phyloP scores from a whole-genome alignment of 2,329 filamentous ascomycete species.

The Aspergillus sp. region DNA sequence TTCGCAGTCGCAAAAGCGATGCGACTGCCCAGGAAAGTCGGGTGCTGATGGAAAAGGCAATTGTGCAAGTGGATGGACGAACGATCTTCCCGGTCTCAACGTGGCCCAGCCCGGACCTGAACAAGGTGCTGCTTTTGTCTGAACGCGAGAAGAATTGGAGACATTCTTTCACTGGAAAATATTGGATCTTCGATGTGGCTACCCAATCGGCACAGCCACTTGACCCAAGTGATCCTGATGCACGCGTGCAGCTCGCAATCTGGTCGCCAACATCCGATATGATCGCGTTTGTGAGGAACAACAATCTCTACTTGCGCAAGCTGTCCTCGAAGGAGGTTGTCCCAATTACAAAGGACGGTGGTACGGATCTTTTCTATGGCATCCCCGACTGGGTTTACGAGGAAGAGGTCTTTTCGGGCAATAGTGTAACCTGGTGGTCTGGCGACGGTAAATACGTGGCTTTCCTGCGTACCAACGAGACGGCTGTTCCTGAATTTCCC shows the following conservation, averaged over 20 bases:
- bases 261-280: constrained; percentile 90
- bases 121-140: constrained; percentile 81
- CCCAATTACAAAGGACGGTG: constrained; percentile 83
- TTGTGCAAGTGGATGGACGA: constrained; percentile 62
- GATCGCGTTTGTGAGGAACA: constrained; percentile 83
- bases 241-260: constrained; percentile 75
- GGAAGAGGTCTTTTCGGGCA: constrained; percentile 76
- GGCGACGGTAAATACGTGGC: constrained; percentile 84
- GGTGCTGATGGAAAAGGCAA: constrained; percentile 71
- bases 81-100: constrained; percentile 61
- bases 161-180: constrained; percentile 81
- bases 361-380: constrained; percentile 87
- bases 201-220: constrained; percentile 76
- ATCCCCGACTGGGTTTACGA: constrained; percentile 98
- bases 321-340: constrained; percentile 61
- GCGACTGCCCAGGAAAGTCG: constrained; percentile 55
- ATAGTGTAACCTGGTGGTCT: constrained; percentile 94
- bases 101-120: constrained; percentile 79
- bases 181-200: constrained; percentile 90
- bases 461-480: constrained; percentile 92
- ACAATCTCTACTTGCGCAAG: constrained; percentile 84
- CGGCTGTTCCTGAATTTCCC: constrained; percentile 84
- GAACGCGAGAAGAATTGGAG: constrained; percentile 77
- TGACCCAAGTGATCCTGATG: constrained; percentile 66
- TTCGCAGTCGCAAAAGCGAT: constrained; percentile 60